Evolutionary conservation across 495 filamentous ascomycete species (phyloP), one percentile per base, ranked within the genome.

Genomic region (Neurospora sp.): DNA sequence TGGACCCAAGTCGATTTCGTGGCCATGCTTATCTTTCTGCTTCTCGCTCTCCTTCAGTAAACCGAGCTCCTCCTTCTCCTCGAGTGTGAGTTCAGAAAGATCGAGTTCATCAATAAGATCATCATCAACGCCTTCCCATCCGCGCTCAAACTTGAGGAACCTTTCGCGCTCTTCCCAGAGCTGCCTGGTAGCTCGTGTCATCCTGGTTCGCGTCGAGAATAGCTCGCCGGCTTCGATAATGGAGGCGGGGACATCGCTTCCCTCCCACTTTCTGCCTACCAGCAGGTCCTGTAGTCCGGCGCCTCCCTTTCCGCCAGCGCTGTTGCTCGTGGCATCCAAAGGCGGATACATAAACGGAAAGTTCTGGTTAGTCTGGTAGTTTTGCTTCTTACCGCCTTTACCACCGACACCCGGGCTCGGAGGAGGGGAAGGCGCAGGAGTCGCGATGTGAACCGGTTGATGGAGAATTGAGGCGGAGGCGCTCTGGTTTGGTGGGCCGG

Each of bases 321-420:
- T 90, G 77, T 94, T 96, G 81, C 90, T 95, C 8, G 88, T 88
- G 73, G 89, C 89, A 83, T 96, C 93, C 17, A 96, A 82, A 3
- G 96, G 94, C 3, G 96, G 96, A 77, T 98, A 99, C 83, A 99
- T 89, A 76, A 99, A 98, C 0, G 96, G 96, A 76, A 99, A 99
- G 76, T 97, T 94, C 75, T 99, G 96, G 79, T 99, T 99, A 0
- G 96, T 99, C 81, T 99, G 96, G 79, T 98, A 99, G 73, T 98
- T 99, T 75, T 98, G 96, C 78, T 99, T 99, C 84, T 99, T 99
- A 19, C 91, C 94, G 62, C 92, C 93, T 80, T 99, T 99, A 5
- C 94, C 94, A 43, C 94, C 94, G 5, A 92, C 90, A 3, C 91
- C 92, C 4, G 96, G 96, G 7, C 94, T 97, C 13, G 96, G 96